Evolutionary conservation across 2,329 filamentous ascomycete genomes (phyloP), one percentile per base, ranked within the genome.

Genomic region (Xylariaceae sp.): DNA sequence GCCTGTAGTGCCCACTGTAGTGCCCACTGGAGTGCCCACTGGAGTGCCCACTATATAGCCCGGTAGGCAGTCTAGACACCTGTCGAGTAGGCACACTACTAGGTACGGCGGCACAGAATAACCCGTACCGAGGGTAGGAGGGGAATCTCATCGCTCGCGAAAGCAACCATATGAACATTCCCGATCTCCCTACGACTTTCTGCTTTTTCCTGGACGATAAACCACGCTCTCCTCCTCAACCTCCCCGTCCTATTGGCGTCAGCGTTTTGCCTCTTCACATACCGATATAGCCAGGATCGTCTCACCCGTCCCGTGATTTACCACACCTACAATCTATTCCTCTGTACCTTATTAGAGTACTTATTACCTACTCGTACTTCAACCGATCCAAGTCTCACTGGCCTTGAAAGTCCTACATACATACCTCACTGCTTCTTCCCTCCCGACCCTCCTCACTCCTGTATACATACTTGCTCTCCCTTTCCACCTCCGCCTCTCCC

Each of bases 91-190:
- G 23, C 13, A 13, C 23, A 13, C 49, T 44, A 30, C 17, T 13
- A 42, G 37, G 4, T 42, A 42, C 42, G 13, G 42, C 42, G 42
- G 9, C 42, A 45, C 42, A 45, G 42, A 45, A 45, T 45, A 45
- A 6, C 13, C 42, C 42, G 42, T 42, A n/a, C 42, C 51, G 50
- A 30, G 56, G 53, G 44, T 47, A 51, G 57, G 62, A 61, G 57
- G 64, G 64, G 62, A 58, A 65, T 45, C 56, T 63, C 59, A 56
- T 59, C 60, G 55, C 62, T 47, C 10, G 45, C 51, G 39, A 55
- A 47, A 54, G 37, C 56, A 62, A 62, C 50, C 58, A 55, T 53
- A 54, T 37, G 15, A 55, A 58, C 34, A 48, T 56, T 52, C 55
- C 42, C 56, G 23, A 39, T 56, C 50, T 56, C 54, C 42, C 13